These are phyloP conservation scores for Taphrina communis DNA, from an alignment of 1,139 yeast genomes.

Conservation along the genomic window DNA sequence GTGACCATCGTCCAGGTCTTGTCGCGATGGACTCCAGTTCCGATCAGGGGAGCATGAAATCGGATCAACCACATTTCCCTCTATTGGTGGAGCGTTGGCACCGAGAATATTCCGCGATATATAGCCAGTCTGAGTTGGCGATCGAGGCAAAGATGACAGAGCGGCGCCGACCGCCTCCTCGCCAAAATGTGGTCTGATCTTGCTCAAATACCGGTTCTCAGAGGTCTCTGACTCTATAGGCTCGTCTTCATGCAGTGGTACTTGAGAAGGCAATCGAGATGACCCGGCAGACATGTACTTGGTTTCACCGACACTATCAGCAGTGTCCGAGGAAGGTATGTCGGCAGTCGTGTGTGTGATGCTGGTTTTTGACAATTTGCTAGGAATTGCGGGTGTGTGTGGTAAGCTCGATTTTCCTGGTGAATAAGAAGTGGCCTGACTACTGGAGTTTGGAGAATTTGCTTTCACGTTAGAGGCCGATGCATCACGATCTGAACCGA, in stretches of 20 bases:
- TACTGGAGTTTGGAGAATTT: conserved; percentile 53
- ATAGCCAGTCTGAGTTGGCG: not conserved
- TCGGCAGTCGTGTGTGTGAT: conserved; percentile 1
- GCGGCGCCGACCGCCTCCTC: not conserved
- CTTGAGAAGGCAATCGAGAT: not conserved
- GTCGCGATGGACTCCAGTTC: not conserved
- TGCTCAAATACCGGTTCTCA: not conserved
- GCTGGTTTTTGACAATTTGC: conserved; percentile 50
- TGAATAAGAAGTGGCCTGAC: conserved; percentile 43
- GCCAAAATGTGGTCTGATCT: not conserved
- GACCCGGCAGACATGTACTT: not conserved
- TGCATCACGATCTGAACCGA: conserved; percentile 10
- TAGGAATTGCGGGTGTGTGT: conserved; percentile 52
- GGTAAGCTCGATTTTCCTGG: conserved; percentile 45
- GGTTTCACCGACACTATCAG: not conserved
- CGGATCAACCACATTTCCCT: not conserved
- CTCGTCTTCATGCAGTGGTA: not conserved
- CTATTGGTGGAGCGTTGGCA: not conserved
- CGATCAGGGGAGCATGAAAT: not conserved
- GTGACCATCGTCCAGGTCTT: not conserved
- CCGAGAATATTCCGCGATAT: not conserved
- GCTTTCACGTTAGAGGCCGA: not conserved
- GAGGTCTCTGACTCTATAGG: not conserved
- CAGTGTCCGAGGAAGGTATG: not conserved
- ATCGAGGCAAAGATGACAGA: not conserved